phyloP scores from a whole-genome alignment of 345 rosid species.

The Bruguiera gymnorhiza region DNA sequence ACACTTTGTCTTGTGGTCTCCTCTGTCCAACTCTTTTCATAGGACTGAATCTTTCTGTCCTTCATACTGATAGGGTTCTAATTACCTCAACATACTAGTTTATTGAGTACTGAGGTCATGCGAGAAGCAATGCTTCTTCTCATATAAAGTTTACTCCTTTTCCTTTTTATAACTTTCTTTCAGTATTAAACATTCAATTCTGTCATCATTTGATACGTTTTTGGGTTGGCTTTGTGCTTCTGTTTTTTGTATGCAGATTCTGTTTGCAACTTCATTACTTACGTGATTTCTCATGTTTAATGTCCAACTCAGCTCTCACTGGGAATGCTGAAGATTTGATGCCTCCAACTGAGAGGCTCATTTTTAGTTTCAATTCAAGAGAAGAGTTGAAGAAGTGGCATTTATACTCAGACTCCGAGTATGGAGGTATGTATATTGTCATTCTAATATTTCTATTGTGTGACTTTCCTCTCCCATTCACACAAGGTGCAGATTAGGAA shows the following conservation, averaged over 20 bases:
- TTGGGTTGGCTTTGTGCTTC: neutral
- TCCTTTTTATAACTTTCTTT: neutral
- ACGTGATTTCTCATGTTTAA: neutral
- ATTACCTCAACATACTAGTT: neutral
- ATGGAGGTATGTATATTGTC: slow-evolving; percentile 55
- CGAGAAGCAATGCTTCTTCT: no score
- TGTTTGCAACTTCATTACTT: neutral
- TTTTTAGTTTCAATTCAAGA: slow-evolving; percentile 70
- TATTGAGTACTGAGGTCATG: neutral
- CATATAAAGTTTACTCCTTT: neutral
- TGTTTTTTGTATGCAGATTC: slow-evolving; percentile 5
- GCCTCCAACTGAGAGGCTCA: slow-evolving; percentile 67
- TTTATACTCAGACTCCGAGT: slow-evolving; percentile 87
- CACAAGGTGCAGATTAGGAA: no score
- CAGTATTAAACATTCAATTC: neutral
- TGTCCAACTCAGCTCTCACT: slow-evolving; percentile 54
- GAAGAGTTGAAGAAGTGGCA: slow-evolving; percentile 88
- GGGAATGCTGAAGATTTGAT: slow-evolving; percentile 84
- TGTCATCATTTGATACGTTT: neutral
- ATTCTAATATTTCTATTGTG: no score
- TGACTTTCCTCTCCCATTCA: no score
- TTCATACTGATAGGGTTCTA: neutral
- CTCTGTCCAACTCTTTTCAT: neutral
- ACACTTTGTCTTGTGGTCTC: neutral
- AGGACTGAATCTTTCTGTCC: neutral